Base-by-base conservation (phyloP, 345 rosid species). In the Syzygium grande region DNA sequence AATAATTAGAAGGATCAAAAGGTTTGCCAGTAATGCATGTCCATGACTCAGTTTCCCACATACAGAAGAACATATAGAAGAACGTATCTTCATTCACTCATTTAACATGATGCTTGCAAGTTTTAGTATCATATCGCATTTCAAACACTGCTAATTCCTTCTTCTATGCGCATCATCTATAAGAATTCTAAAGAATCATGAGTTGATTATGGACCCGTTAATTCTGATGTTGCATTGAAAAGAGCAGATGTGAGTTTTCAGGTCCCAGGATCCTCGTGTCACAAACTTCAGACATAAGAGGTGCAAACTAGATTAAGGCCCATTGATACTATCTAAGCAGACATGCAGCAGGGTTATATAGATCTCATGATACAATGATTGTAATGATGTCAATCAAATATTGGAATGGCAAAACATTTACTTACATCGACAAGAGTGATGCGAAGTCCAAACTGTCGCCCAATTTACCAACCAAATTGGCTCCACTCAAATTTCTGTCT, bases 341-440 rank as follows among this genome's bases (percentile, higher is more conserved):
- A 73, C 83, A 73, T 1, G 49, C 83, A 34, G 83, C 83, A 73
- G 41, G 83, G 49, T 73, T 22, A 19, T 19, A 73, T 22, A 73
- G 49, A 73, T 10, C 49, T 73, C 83, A 38, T 10, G 49, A 21
- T 38, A 73, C 27, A 5, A 73, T 5, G 49, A 73, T 38, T 73
- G 83, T 73, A 21, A 19, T 38, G 83, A 73, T 73, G 83, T 38
- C 83, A 73, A 34, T 73, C 49, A 73, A 38, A 73, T 38, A 73
- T 9, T 73, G 83, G 4, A 73, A 73, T 73, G 49, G 49, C 27
- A 73, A 38, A 73, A 9, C 15, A 51, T 55, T 27, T 43, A 88
- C 99, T 94, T 88, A 98, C 99, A 98, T 91, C n/a, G 90, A 92
- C 90, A 94, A 86, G 85, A 98, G 91, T 8, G 97, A 95, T 77